Base-by-base conservation (phyloP, 1,284 basidiomycete genomes). In the Xerocomus amazonicus region DNA sequence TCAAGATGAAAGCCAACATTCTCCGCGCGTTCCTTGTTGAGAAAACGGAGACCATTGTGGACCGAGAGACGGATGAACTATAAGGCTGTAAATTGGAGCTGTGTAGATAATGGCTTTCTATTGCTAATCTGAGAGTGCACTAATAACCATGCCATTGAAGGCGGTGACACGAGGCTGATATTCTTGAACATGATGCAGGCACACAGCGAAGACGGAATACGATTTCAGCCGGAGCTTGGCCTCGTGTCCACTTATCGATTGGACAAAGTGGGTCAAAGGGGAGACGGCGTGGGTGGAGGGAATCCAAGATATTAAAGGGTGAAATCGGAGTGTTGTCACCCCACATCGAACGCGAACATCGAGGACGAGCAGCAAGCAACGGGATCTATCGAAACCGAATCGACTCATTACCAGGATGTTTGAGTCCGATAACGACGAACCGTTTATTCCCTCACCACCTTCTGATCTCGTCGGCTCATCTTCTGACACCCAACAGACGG, bases 1-100 rank as follows among this genome's bases (percentile, higher is more conserved):
- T 98, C 62, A 90, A 92, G 72, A 81, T 90, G 69, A 96, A 95
- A 76, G 78, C 80, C 45, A 98, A 98, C 73, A 81, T 97, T 58
- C 81, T 97, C 48, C 69, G 74, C 9, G 81, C 90, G 0, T 96
- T 97, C 64, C 72, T 75, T 19, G 72, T 71, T 45, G 74, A 75
- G 52, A 71, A 70, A 56, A 59, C 72, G 26, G 74, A 73, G 50
- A 57, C 63, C 46, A 51, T 56, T 38, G 8, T 67, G 32, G 58
- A 60, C 9, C 67, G 72, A 42, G 73, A 63, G 52, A 64, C 70
- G 58, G 70, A 56, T 56, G 69, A 62, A 63, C 75, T 62, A 36
- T 69, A 48, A 68, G 36, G 44, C 32, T 40, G 3, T 40, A 45
- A 31, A 38, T 10, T 29, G 26, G 45, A 40, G 28, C 27, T 43